Percentiles rank a stretch among this genome's conserved stretches.
Conservation (phyloP, 495 filamentous ascomycete genomes). For the Aspergillus cavernicola region DNA sequence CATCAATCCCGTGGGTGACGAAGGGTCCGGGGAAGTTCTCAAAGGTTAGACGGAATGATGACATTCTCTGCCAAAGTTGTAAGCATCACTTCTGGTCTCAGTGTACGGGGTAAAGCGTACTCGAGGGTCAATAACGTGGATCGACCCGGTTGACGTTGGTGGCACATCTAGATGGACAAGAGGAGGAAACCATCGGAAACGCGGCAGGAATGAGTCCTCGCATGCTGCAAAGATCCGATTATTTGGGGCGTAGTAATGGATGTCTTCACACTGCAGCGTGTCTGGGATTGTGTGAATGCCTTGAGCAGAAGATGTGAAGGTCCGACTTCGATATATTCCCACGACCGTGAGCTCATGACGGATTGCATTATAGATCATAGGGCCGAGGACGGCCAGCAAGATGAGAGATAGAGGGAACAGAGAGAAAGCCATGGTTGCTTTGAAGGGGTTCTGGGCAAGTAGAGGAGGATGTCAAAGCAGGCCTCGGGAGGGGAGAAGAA, state of each 20-base stretch:
- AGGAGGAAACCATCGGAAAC: constrained; percentile 56
- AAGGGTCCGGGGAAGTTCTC: constrained; percentile 52
- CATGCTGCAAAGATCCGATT: constrained; percentile 55
- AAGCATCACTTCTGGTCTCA: not conserved
- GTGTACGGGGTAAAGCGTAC: constrained; percentile 17
- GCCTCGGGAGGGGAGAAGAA: too few species aligned
- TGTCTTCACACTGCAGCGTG: constrained; percentile 56
- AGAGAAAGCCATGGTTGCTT: constrained; percentile 2
- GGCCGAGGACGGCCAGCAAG: constrained; percentile 27
- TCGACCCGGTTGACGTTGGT: constrained; percentile 38
- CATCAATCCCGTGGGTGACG: constrained; percentile 58
- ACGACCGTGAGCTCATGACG: constrained; percentile 25
- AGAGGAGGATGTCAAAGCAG: constrained; percentile 6
- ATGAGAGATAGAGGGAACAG: constrained; percentile 1
- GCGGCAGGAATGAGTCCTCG: constrained; percentile 40
- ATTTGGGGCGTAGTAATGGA: constrained; percentile 52
- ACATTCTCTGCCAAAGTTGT: constrained; percentile 39
- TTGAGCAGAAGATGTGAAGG: not conserved
- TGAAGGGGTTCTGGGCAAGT: not conserved
- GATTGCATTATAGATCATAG: constrained; percentile 30
- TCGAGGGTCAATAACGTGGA: constrained; percentile 54
- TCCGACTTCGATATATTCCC: constrained; percentile 24
- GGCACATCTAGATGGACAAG: constrained; percentile 38
- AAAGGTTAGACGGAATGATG: constrained; percentile 43
- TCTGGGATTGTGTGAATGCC: constrained; percentile 44